These are phyloP conservation scores for Ziziphus jujuba DNA, from an alignment of 306 rosid genomes.

Conservation along the genomic window DNA sequence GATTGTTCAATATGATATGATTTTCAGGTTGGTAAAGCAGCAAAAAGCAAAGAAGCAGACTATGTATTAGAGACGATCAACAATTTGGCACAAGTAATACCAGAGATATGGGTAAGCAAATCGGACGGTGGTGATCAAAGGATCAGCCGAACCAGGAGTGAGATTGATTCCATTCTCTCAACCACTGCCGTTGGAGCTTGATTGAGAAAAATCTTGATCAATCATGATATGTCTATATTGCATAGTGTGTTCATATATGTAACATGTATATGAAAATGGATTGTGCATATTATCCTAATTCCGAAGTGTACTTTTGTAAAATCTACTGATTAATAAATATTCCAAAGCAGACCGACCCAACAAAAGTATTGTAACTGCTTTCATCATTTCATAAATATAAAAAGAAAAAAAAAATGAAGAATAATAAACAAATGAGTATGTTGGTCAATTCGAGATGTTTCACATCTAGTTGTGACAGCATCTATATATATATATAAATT, in stretches of 20 bases:
- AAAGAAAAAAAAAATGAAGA: too few relatives aligned
- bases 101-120: constrained; percentile 56
- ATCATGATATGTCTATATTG: neutral
- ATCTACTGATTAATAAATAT: too few relatives aligned
- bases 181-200: constrained; percentile 57
- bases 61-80: constrained; percentile 52
- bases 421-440: too few relatives aligned
- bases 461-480: too few relatives aligned
- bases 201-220: neutral
- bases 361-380: too few relatives aligned
- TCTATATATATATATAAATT: too few relatives aligned
- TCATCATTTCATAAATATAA: too few relatives aligned
- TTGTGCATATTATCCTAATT: constrained; percentile 7
- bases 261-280: constrained; percentile 13
- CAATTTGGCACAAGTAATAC: constrained; percentile 41
- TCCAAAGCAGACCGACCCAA: too few relatives aligned
- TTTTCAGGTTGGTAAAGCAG: constrained; percentile 57
- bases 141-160: constrained; percentile 48
- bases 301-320: constrained; percentile 3
- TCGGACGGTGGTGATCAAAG: constrained; percentile 31
- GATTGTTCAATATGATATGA: neutral
- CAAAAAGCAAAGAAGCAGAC: constrained; percentile 62
- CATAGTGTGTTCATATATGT: neutral
- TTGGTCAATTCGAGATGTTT: too few relatives aligned
- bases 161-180: constrained; percentile 46